A percentile compares a stretch with the other conserved stretches of the same genome.
Evolutionary conservation across 2,329 filamentous ascomycete species (phyloP).

Genomic region (Arachnomyces sp.): DNA sequence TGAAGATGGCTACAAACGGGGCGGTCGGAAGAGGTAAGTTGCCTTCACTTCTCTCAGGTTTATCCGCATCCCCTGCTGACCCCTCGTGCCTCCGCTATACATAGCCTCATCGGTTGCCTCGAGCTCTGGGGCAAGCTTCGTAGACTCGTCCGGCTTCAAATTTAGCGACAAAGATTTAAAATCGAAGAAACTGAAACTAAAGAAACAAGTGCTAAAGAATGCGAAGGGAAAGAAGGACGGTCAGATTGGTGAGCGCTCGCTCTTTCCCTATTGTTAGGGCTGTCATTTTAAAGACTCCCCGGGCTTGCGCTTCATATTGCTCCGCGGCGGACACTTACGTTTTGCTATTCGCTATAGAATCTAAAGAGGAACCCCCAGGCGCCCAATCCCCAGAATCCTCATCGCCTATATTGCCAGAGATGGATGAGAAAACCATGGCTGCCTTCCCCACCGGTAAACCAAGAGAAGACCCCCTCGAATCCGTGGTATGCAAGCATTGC

Average conservation of each 20-base stretch:
- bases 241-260: constrained; percentile 10
- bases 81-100: background rate
- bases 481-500: constrained; percentile 86
- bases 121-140: constrained; percentile 27
- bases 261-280: no score
- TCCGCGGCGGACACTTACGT: background rate
- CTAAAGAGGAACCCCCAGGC: constrained; percentile 21
- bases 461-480: constrained; percentile 68
- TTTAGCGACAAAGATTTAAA: constrained; percentile 38
- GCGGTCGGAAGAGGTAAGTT: constrained; percentile 27
- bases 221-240: constrained; percentile 30
- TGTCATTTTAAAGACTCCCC: no score
- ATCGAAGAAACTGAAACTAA: constrained; percentile 37
- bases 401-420: constrained; percentile 41
- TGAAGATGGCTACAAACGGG: constrained; percentile 29
- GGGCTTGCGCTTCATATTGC: no score
- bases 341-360: constrained; percentile 3
- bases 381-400: constrained; percentile 25
- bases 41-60: constrained; percentile 1
- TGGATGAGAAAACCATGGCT: constrained; percentile 68
- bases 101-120: constrained; percentile 22
- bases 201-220: constrained; percentile 26
- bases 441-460: constrained; percentile 76
- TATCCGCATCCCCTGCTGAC: background rate
- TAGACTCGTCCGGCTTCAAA: constrained; percentile 39